Evolutionary conservation across 306 rosid genomes (phyloP).

Genomic region (Rubus idaeus): DNA sequence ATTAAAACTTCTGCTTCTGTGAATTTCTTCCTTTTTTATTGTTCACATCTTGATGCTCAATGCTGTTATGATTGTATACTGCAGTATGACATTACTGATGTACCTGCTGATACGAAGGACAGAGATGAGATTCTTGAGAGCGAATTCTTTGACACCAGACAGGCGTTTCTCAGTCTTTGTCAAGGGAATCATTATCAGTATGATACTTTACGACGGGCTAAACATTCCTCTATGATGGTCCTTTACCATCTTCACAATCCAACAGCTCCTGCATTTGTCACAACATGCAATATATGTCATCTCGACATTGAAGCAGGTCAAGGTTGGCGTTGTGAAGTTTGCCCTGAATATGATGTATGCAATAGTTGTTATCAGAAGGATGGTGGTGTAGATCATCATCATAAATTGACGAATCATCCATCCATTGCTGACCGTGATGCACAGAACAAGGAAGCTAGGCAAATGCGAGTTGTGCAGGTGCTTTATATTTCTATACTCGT

Average conservation of each 20-base stretch:
- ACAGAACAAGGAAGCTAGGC: constrained; percentile 96
- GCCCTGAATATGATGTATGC: constrained; percentile 94
- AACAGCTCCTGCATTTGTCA: constrained; percentile 94
- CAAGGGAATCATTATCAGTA: constrained; percentile 99
- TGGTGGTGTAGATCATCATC: constrained; percentile 83
- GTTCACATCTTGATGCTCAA: constrained; percentile 16
- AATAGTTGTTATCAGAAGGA: constrained; percentile 91
- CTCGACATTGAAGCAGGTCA: constrained; percentile 95
- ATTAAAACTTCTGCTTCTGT: neutral
- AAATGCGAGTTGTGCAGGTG: constrained; percentile 81
- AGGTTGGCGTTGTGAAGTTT: constrained; percentile 98
- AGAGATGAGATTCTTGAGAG: constrained; percentile 96
- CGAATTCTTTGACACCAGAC: constrained; percentile 99
- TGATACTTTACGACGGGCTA: constrained; percentile 95
- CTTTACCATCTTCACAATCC: constrained; percentile 99
- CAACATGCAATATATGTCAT: constrained; percentile 70
- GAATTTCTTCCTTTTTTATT: neutral
- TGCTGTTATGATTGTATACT: constrained; percentile 9
- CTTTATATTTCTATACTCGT: constrained; percentile 14
- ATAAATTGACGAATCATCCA: constrained; percentile 94
- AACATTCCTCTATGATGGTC: constrained; percentile 99
- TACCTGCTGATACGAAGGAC: constrained; percentile 83
- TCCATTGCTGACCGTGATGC: constrained; percentile 92
- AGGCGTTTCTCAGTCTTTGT: constrained; percentile 96
- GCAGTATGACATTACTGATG: constrained; percentile 76